Evolutionary conservation across 176 grass and related monocot species (phyloP).

Genomic region (Urochloa ruziziensis): DNA sequence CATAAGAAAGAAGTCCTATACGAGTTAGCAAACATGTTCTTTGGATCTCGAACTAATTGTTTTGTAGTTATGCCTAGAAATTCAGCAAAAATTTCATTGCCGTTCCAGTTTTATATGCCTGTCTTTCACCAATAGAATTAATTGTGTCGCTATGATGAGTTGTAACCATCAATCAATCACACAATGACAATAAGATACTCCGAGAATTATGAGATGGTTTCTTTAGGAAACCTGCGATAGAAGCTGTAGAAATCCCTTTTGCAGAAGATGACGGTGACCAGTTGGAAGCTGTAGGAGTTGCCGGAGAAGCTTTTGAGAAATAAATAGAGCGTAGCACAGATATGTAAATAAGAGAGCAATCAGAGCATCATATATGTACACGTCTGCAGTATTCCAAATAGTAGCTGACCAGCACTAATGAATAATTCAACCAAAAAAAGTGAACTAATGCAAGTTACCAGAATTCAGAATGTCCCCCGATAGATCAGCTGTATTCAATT

Average conservation of each 20-base stretch:
- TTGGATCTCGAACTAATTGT: not conserved
- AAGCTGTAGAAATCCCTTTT: not conserved
- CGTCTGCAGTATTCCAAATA: not conserved
- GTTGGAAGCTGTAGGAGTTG: not conserved
- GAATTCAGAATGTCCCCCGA: not conserved
- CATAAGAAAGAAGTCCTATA: not conserved
- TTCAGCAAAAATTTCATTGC: not conserved
- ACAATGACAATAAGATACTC: not conserved
- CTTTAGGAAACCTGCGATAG: not conserved
- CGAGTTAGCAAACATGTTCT: not conserved
- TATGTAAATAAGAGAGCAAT: not conserved
- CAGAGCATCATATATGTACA: not conserved
- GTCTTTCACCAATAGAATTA: not conserved
- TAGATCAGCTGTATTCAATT: not conserved
- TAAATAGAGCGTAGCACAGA: not conserved
- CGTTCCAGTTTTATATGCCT: not conserved
- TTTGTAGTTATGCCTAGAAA: not conserved
- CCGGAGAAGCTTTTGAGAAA: not conserved
- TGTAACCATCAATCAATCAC: not conserved
- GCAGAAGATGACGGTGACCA: not conserved
- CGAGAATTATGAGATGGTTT: not conserved
- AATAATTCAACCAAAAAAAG: not conserved
- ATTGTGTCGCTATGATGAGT: not conserved
- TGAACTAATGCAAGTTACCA: not conserved
- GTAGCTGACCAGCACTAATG: not conserved